phyloP scores from a whole-genome alignment of 768 basidiomycete genomes.

The Tremella mesenterica region DNA sequence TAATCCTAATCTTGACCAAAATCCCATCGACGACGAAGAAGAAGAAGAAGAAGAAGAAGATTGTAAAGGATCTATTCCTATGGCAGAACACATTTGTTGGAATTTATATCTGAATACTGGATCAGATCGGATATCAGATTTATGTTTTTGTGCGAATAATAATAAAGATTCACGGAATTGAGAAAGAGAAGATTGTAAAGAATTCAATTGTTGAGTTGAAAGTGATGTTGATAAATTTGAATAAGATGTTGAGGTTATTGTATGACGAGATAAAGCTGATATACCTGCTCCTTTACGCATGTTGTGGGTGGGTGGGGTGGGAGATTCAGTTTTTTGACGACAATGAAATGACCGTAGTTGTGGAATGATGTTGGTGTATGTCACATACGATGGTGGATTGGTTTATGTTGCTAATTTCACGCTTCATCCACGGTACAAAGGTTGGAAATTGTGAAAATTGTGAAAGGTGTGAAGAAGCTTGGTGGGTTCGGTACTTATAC shows the following conservation, averaged over 20 bases:
- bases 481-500: no score
- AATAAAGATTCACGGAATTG: conserved; percentile 74
- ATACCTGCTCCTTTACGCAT: conserved; percentile 65
- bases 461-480: no score
- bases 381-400: no score
- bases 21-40: conserved; percentile 52
- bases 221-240: conserved; percentile 70
- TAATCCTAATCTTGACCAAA: conserved; percentile 70
- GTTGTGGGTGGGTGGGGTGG: background rate
- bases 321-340: no score
- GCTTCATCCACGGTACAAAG: no score
- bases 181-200: conserved; percentile 69
- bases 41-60: background rate
- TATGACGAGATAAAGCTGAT: conserved; percentile 81
- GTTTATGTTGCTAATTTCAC: no score
- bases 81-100: conserved; percentile 88
- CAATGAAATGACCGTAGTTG: no score
- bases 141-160: conserved; percentile 72
- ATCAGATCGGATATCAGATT: conserved; percentile 70
- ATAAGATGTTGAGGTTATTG: conserved; percentile 70
- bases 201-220: conserved; percentile 64
- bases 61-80: conserved; percentile 89
- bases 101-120: conserved; percentile 84
- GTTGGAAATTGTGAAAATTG: no score
- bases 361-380: no score